Base-by-base conservation (phyloP, 2,329 filamentous ascomycete species). In the Alternaria postmessia region DNA sequence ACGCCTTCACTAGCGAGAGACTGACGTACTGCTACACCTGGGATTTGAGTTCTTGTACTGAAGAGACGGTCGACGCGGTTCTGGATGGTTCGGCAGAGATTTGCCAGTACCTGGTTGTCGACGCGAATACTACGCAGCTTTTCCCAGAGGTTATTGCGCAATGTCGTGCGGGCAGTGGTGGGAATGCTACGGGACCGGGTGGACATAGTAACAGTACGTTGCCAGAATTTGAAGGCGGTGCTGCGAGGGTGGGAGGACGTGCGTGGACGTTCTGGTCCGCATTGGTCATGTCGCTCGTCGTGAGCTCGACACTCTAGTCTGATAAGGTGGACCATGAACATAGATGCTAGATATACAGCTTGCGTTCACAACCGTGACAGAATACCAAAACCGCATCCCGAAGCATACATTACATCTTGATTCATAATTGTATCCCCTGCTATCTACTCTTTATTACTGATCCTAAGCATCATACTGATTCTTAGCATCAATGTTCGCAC, bases 11-110 rank as follows among this genome's bases (percentile, higher is more conserved):
- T n/a, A 39, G 11, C 51, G 54, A 47, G 32, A 58, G 4, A 30
- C 38, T 64, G 24, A 65, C 59, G 1, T 69, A 63, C 34, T 69
- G 67, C 24, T 69, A 69, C 22, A 69, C 63, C 2, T 69, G 61
- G 49, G 64, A 56, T 6, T 44, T 61, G 7, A 48, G 58, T n/a
- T 59, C 51, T n/a, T 69, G 66, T 51, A 63, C 59, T 5, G 59
- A 63, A 3, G 65, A 63, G 47, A 62, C 66, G 22, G 47, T 59
- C 3, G 60, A 61, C 24, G 55, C 61, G 1, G 61, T 69, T 16
- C 20, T 41, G 26, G 64, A 68, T 12, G 65, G 59, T 5, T 61
- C 55, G 3, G 65, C 63, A 5, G 57, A 63, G 43, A 68, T 68
- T 4, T 69, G 67, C 41, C 51, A 65, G 14, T 69, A 59, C 36